These are phyloP conservation scores for Candida arabinofermentans DNA, from an alignment of 805 yeast genomes.

Conservation along the genomic window DNA sequence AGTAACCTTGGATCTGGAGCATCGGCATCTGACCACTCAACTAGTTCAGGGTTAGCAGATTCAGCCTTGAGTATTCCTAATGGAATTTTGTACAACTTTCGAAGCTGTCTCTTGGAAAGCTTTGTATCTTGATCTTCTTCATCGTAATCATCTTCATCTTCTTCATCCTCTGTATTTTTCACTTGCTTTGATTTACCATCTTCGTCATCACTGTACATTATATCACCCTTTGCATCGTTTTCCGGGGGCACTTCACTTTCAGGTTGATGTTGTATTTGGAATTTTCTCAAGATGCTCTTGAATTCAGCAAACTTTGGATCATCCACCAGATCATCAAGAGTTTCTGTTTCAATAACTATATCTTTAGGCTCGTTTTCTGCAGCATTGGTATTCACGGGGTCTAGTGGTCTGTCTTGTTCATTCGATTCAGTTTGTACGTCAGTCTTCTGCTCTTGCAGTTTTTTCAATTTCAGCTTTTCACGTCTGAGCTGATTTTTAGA, in stretches of 20 bases:
- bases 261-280: conserved; percentile 8
- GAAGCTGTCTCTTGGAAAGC: conserved; percentile 47
- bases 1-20: conserved; percentile 71
- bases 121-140: conserved; percentile 18
- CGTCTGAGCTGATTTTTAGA: conserved; percentile 53
- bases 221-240: conserved; percentile 13
- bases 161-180: conserved; percentile 17
- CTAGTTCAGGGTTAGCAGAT: conserved; percentile 60
- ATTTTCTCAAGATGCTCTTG: conserved; percentile 19
- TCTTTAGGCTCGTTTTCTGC: conserved; percentile 3
- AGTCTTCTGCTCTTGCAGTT: conserved; percentile 3
- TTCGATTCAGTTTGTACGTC: conserved; percentile 1
- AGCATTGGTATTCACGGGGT: no score
- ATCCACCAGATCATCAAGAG: conserved; percentile 2
- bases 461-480: conserved; percentile 39
- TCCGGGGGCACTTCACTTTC: neutral
- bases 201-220: conserved; percentile 18
- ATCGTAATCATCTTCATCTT: conserved; percentile 7
- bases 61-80: conserved; percentile 63
- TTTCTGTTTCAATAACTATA: conserved; percentile 1
- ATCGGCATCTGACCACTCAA: conserved; percentile 87
- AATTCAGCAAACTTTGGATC: conserved; percentile 14
- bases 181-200: conserved; percentile 10
- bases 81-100: conserved; percentile 54
- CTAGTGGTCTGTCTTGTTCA: no score